A percentile compares a stretch with the other conserved stretches of the same genome.
phyloP scores from a whole-genome alignment of 495 filamentous ascomycete species.

The Tuber magnatum region DNA sequence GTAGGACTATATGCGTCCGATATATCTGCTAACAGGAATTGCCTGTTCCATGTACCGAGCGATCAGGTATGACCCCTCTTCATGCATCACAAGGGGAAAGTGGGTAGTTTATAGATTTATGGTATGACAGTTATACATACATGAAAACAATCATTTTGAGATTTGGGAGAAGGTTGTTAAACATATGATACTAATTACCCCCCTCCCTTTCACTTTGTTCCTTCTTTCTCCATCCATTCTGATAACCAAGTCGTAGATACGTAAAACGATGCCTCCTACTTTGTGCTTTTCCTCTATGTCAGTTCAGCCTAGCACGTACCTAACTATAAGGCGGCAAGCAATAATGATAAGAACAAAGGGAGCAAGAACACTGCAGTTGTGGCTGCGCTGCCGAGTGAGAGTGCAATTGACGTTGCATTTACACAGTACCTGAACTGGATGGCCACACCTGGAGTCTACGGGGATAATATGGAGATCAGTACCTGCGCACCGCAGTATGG shows the following conservation, averaged over 20 bases:
- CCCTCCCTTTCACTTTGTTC: neutral
- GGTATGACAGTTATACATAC: slow-evolving; percentile 49
- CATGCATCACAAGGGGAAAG: neutral
- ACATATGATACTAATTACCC: slow-evolving; percentile 35
- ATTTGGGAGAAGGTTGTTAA: slow-evolving; percentile 57
- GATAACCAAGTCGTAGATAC: slow-evolving; percentile 47
- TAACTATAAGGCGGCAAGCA: slow-evolving; percentile 50
- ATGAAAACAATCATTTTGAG: slow-evolving; percentile 52
- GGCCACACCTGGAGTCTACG: slow-evolving; percentile 58
- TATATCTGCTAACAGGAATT: slow-evolving; percentile 58
- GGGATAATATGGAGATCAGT: slow-evolving; percentile 63
- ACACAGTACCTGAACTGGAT: slow-evolving; percentile 56
- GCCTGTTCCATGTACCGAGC: slow-evolving; percentile 68
- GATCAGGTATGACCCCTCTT: slow-evolving; percentile 51
- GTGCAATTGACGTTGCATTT: slow-evolving; percentile 58
- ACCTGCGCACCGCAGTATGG: slow-evolving; percentile 60
- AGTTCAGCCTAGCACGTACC: slow-evolving; percentile 43
- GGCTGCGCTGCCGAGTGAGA: slow-evolving; percentile 44
- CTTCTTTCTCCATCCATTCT: slow-evolving; percentile 4
- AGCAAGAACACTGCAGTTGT: neutral
- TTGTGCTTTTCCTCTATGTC: slow-evolving; percentile 60
- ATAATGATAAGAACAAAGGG: slow-evolving; percentile 13
- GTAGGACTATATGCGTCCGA: slow-evolving; percentile 49
- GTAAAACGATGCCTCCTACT: slow-evolving; percentile 53
- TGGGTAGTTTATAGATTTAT: neutral